These are phyloP conservation scores for Pythium brachiatum DNA, from an alignment of 352 stramenopile species.

Conservation along the genomic window DNA sequence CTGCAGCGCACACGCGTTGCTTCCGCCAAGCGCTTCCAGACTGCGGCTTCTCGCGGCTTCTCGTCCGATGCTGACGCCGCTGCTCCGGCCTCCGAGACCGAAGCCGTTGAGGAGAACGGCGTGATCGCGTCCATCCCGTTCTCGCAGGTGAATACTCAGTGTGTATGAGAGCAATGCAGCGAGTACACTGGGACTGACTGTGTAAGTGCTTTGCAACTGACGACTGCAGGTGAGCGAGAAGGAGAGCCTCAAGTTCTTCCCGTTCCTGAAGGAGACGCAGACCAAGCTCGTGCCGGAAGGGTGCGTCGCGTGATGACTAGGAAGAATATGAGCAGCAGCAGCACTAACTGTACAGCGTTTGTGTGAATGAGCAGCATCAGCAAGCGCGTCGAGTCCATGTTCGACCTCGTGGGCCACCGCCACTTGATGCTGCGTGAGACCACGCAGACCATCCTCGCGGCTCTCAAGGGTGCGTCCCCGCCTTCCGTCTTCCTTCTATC, in stretches of 20 bases:
- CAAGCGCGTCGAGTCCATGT: slow-evolving; percentile 72
- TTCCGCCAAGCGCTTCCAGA: slow-evolving; percentile 15
- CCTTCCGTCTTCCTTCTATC: too few relatives aligned
- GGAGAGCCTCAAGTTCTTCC: slow-evolving; percentile 79
- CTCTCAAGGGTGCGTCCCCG: slow-evolving; percentile 54
- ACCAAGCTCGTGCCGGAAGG: slow-evolving; percentile 71
- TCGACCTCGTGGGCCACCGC: slow-evolving; percentile 79
- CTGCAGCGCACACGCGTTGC: slow-evolving; percentile 28
- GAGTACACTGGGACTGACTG: not conserved
- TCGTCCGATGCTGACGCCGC: slow-evolving; percentile 34
- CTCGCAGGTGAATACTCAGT: slow-evolving; percentile 50
- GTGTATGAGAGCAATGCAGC: too few relatives aligned
- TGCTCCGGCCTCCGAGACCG: slow-evolving; percentile 9
- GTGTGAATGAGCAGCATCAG: slow-evolving; percentile 35
- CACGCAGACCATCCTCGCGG: slow-evolving; percentile 67
- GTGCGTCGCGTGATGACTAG: slow-evolving; percentile 23
- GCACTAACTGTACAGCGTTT: not conserved
- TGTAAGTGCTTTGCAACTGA: slow-evolving; percentile 33
- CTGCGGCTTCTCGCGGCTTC: slow-evolving; percentile 28
- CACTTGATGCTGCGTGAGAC: slow-evolving; percentile 85
- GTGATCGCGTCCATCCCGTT: slow-evolving; percentile 60
- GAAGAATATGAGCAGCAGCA: not conserved
- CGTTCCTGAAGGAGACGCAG: slow-evolving; percentile 72
- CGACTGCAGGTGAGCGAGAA: slow-evolving; percentile 23
- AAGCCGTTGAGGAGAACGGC: slow-evolving; percentile 25